A percentile compares a stretch with the other conserved stretches of the same genome.
Evolutionary conservation across 2,329 filamentous ascomycete genomes (phyloP).

Genomic region (Alternaria longipes): DNA sequence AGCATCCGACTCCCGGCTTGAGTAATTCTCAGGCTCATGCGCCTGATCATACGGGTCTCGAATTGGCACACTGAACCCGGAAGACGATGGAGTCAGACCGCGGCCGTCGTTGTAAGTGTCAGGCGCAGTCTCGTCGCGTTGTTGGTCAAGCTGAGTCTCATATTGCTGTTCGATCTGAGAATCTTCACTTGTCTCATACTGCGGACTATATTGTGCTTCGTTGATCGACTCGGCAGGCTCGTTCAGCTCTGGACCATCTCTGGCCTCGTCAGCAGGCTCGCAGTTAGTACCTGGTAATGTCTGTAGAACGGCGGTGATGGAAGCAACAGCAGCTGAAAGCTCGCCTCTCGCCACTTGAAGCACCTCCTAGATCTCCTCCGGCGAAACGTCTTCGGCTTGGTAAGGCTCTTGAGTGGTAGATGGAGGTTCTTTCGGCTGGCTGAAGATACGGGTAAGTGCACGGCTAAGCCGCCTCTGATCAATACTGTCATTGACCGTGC

Average conservation of each 20-base stretch:
- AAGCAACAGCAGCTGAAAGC: conserved; percentile 4
- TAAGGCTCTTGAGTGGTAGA: not conserved
- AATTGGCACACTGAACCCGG: not conserved
- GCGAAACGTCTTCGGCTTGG: not conserved
- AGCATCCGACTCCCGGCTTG: not conserved
- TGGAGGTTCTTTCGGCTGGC: not conserved
- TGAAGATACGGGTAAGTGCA: not conserved
- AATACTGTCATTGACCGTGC: not conserved
- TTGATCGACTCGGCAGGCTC: not conserved
- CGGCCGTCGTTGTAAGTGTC: too few species aligned
- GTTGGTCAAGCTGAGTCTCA: not conserved
- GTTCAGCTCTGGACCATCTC: not conserved
- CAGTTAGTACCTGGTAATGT: not conserved
- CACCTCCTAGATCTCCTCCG: conserved; percentile 9
- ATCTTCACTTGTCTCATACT: not conserved
- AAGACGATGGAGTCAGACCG: too few species aligned
- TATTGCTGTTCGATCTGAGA: too few species aligned
- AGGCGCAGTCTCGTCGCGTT: not conserved
- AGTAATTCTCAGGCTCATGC: not conserved
- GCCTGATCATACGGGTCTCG: not conserved
- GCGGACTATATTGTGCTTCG: not conserved
- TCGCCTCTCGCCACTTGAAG: conserved; percentile 4
- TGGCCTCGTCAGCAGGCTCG: not conserved
- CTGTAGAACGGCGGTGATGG: not conserved
- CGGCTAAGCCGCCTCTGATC: not conserved